These are phyloP conservation scores for Entelexis paramagnoliae DNA, from an alignment of 1,139 yeast genomes.

Conservation along the genomic window DNA sequence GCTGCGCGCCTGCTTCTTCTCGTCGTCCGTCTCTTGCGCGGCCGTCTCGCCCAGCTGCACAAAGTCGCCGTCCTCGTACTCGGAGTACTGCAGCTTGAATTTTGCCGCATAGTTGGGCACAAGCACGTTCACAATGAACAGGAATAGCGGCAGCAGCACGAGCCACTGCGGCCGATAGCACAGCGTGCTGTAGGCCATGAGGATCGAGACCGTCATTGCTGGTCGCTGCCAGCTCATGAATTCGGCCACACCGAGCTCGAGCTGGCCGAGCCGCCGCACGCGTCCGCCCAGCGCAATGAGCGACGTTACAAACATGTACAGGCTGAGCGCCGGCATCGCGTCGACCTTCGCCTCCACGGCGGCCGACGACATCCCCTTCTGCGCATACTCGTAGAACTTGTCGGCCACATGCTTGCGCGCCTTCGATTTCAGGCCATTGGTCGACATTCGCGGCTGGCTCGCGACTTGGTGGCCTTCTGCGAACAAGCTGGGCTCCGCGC, in stretches of 20 bases:
- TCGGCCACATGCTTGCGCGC: slow-evolving; percentile 18
- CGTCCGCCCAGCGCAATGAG: slow-evolving; percentile 22
- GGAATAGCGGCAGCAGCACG: slow-evolving; percentile 52
- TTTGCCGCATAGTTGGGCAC: slow-evolving; percentile 61
- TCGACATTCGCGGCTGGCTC: background rate
- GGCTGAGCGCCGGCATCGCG: slow-evolving; percentile 22
- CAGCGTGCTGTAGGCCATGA: slow-evolving; percentile 29
- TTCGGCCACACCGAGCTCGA: slow-evolving; percentile 26
- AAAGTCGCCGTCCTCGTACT: slow-evolving; percentile 11
- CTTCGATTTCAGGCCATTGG: background rate
- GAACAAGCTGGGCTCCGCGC: too few relatives aligned
- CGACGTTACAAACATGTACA: slow-evolving; percentile 19
- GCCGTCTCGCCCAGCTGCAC: slow-evolving; percentile 2
- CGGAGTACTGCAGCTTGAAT: slow-evolving; percentile 38
- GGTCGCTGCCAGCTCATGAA: slow-evolving; percentile 30
- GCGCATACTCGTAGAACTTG: slow-evolving; percentile 14
- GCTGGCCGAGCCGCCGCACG: slow-evolving; percentile 20
- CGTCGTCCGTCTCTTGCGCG: slow-evolving; percentile 6
- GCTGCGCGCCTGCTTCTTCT: slow-evolving; percentile 22
- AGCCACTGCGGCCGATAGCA: slow-evolving; percentile 60
- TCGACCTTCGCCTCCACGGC: slow-evolving; percentile 11
- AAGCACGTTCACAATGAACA: slow-evolving; percentile 48
- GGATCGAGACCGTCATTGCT: slow-evolving; percentile 29
- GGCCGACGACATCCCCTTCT: slow-evolving; percentile 8
- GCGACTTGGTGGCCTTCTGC: background rate